Evolutionary conservation across 2,329 filamentous ascomycete genomes (phyloP).

Genomic region (Thermoascus crustaceus): DNA sequence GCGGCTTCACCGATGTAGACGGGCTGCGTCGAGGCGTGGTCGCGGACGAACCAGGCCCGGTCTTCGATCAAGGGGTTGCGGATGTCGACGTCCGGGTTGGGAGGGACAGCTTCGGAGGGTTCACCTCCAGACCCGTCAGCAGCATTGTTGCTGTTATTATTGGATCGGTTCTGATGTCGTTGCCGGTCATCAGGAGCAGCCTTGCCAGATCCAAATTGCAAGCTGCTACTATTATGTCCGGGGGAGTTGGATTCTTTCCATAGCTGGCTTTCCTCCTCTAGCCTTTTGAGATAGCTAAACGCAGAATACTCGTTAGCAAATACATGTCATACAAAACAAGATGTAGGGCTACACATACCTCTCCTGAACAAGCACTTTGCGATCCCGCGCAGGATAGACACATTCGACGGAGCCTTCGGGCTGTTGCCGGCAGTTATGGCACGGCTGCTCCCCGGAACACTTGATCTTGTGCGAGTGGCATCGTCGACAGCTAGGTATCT

Average conservation of each 20-base stretch:
- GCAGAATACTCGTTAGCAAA: neutral
- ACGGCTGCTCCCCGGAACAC: conserved; percentile 8
- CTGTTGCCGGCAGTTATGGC: conserved; percentile 7
- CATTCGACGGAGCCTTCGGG: conserved; percentile 7
- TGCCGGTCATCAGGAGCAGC: neutral
- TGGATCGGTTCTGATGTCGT: neutral
- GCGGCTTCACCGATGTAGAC: conserved; percentile 11
- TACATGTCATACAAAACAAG: neutral
- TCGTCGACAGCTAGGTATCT: conserved; percentile 6
- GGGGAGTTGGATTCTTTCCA: neutral
- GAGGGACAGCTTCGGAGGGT: neutral
- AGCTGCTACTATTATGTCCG: neutral
- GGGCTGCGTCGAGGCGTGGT: conserved; percentile 8
- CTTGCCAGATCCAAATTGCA: neutral
- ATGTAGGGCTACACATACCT: neutral
- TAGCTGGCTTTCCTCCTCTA: conserved; percentile 7
- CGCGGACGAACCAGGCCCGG: conserved; percentile 10
- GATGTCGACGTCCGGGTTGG: conserved; percentile 7
- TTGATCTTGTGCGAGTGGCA: conserved; percentile 9
- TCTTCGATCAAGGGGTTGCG: conserved; percentile 10
- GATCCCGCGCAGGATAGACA: conserved; percentile 8
- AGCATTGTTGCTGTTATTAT: conserved; percentile 1
- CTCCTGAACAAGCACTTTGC: conserved; percentile 9
- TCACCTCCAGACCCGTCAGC: too few relatives aligned
- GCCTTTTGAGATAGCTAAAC: conserved; percentile 7